These are phyloP conservation scores for Tulasnella sp. DNA, from an alignment of 768 basidiomycete genomes.

Conservation along the genomic window DNA sequence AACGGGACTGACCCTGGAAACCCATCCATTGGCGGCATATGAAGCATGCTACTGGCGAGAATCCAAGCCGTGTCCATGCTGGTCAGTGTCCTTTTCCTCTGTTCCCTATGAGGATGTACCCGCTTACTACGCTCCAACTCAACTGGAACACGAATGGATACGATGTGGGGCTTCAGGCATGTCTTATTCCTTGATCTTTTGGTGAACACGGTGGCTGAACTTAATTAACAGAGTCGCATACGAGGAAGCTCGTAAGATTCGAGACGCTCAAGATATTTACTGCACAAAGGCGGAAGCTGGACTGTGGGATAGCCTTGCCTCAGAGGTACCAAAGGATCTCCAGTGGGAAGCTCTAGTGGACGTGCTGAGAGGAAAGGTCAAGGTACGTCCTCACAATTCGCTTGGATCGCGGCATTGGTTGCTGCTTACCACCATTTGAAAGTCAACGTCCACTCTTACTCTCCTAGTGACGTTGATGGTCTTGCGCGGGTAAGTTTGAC, in stretches of 20 bases:
- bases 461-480: constrained; percentile 58
- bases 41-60: constrained; percentile 49
- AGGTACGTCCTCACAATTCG: constrained; percentile 31
- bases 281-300: constrained; percentile 41
- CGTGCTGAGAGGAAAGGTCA: constrained; percentile 60
- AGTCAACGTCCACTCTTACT: constrained; percentile 52
- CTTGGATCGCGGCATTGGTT: neutral
- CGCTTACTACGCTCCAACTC: too few relatives aligned
- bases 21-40: constrained; percentile 60
- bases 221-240: constrained; percentile 40
- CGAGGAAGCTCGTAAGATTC: constrained; percentile 52
- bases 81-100: neutral
- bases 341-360: constrained; percentile 65
- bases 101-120: too few relatives aligned
- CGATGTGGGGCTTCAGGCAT: constrained; percentile 54
- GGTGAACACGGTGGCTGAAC: neutral
- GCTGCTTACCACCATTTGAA: neutral
- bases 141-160: constrained; percentile 53
- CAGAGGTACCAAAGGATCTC: constrained; percentile 54
- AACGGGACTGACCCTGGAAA: constrained; percentile 28
- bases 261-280: constrained; percentile 54
- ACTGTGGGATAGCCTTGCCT: constrained; percentile 36
- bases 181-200: neutral
- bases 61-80: constrained; percentile 30
- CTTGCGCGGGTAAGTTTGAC: constrained; percentile 43